Evolutionary conservation across 768 basidiomycete species (phyloP).

Genomic region (Mycena crocata): DNA sequence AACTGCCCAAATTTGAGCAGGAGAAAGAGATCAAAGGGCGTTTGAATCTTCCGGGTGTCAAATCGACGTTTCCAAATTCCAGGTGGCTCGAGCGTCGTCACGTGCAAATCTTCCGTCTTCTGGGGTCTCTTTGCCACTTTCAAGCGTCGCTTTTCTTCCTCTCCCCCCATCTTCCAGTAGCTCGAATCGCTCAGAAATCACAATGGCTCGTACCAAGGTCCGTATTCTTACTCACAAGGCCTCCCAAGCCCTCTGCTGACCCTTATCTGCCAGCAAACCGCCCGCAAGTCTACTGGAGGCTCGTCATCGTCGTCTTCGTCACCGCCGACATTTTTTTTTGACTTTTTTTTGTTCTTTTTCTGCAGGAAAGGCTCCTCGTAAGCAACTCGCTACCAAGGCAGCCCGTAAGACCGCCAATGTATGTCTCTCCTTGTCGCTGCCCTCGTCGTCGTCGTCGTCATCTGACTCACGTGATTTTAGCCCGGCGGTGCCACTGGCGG

Average conservation of each 20-base stretch:
- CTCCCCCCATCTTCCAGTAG: slow-evolving; percentile 33
- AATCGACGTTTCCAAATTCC: slow-evolving; percentile 36
- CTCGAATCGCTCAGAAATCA: slow-evolving; percentile 26
- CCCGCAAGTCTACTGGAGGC: slow-evolving; percentile 99
- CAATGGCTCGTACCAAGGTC: slow-evolving; percentile 93
- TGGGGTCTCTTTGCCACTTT: slow-evolving; percentile 50
- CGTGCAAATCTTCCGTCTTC: slow-evolving; percentile 57
- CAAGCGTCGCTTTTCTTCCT: slow-evolving; percentile 33
- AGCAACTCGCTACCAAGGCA: slow-evolving; percentile 96
- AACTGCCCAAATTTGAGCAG: background rate
- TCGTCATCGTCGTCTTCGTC: slow-evolving; percentile 44
- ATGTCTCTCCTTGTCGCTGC: slow-evolving; percentile 47
- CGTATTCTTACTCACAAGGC: slow-evolving; percentile 27
- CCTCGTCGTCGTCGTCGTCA: slow-evolving; percentile 35
- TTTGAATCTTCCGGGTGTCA: slow-evolving; percentile 32
- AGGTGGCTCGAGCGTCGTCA: slow-evolving; percentile 64
- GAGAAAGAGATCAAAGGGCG: slow-evolving; percentile 21
- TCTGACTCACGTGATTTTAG: slow-evolving; percentile 39
- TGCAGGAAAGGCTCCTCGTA: slow-evolving; percentile 89
- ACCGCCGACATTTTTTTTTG: slow-evolving; percentile 34
- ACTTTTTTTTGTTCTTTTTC: slow-evolving; percentile 38
- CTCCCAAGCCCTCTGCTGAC: slow-evolving; percentile 37
- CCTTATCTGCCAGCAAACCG: slow-evolving; percentile 83
- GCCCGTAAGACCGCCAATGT: slow-evolving; percentile 90
- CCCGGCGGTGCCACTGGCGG: slow-evolving; percentile 87